Conservation (phyloP, 345 rosid species). For the Gossypioides kirkii region DNA sequence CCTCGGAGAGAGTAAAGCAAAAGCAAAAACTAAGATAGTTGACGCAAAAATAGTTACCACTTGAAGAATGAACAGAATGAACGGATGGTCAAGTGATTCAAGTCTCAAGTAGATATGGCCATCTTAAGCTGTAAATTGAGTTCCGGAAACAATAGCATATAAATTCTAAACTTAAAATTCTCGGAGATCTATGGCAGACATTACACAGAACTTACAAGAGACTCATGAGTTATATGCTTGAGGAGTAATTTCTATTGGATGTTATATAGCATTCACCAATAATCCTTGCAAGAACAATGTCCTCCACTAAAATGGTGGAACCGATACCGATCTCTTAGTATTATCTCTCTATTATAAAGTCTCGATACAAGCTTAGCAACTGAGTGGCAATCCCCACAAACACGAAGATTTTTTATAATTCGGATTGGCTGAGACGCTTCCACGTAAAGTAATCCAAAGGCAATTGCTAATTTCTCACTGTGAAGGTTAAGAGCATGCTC, state of each 20-base stretch:
- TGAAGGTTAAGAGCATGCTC: constrained; percentile 57
- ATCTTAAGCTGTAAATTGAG: not conserved
- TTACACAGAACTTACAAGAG: not conserved
- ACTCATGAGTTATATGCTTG: not conserved
- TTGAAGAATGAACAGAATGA: no score
- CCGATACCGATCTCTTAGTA: constrained; percentile 54
- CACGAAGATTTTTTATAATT: constrained; percentile 63
- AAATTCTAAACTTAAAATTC: not conserved
- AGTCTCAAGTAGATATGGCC: not conserved
- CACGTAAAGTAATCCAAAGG: constrained; percentile 52
- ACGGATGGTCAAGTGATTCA: no score
- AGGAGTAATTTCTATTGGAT: not conserved
- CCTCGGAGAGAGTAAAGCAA: no score
- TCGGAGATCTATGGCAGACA: not conserved
- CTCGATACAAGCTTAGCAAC: constrained; percentile 58
- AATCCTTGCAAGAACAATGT: constrained; percentile 64
- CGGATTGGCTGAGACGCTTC: constrained; percentile 43
- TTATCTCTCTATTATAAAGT: constrained; percentile 41
- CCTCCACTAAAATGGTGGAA: constrained; percentile 67
- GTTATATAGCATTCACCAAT: constrained; percentile 36
- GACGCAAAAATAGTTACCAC: no score
- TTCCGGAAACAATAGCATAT: not conserved
- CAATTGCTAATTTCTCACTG: constrained; percentile 66
- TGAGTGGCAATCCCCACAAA: constrained; percentile 65
- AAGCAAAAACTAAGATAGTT: no score